Evolutionary conservation across 2,329 filamentous ascomycete species (phyloP).

Genomic region (Pyrenochaeta sp.): DNA sequence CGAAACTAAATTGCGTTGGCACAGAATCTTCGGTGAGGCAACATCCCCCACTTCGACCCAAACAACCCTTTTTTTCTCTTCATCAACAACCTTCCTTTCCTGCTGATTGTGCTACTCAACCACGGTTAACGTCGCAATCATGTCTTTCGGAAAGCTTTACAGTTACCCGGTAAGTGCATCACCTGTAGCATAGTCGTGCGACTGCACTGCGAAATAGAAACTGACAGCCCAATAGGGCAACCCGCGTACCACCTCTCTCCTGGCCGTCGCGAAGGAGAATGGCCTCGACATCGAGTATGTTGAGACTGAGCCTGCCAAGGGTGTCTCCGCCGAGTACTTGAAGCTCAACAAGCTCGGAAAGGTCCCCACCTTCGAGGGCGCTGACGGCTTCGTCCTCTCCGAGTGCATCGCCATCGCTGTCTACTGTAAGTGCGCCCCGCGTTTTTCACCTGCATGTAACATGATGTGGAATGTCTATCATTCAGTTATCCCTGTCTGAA

Average conservation of each 20-base stretch:
- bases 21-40: slow-evolving; percentile 27
- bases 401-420: slow-evolving; percentile 96
- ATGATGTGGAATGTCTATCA: slow-evolving; percentile 75
- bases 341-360: slow-evolving; percentile 88
- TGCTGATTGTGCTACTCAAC: slow-evolving; percentile 40
- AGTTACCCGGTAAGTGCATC: slow-evolving; percentile 66
- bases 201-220: slow-evolving; percentile 21
- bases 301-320: slow-evolving; percentile 70
- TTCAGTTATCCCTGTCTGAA: slow-evolving; percentile 85
- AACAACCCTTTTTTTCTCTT: slow-evolving; percentile 35
- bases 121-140: slow-evolving; percentile 61
- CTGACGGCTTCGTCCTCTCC: slow-evolving; percentile 86
- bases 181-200: neutral
- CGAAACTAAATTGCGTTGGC: slow-evolving; percentile 34
- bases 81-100: slow-evolving; percentile 27
- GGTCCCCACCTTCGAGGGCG: slow-evolving; percentile 90
- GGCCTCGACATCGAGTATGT: slow-evolving; percentile 89
- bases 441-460: slow-evolving; percentile 34
- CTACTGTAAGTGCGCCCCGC: slow-evolving; percentile 79
- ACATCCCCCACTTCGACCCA: slow-evolving; percentile 33
- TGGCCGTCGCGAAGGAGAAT: slow-evolving; percentile 97
- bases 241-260: slow-evolving; percentile 86
- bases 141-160: slow-evolving; percentile 99
- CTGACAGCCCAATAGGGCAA: slow-evolving; percentile 70
- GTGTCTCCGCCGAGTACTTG: slow-evolving; percentile 76